These are phyloP conservation scores for Globisporangium orthogonon DNA, from an alignment of 352 stramenopile genomes.

Conservation along the genomic window DNA sequence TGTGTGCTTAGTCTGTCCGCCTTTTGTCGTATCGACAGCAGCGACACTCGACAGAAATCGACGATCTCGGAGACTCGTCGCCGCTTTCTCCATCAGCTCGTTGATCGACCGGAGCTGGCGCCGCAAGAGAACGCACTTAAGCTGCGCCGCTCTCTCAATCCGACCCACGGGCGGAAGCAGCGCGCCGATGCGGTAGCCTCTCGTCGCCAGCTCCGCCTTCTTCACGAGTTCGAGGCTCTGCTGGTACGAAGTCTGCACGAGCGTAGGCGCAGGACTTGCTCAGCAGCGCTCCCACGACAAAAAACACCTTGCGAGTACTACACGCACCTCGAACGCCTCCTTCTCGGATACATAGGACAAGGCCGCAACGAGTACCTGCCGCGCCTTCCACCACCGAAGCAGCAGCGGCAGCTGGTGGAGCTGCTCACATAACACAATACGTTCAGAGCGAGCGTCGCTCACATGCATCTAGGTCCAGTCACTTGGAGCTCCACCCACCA, in stretches of 20 bases:
- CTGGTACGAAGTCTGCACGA: conserved; percentile 19
- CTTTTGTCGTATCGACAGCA: neutral
- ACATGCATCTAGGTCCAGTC: too few species aligned
- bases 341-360: neutral
- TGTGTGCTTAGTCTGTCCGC: neutral
- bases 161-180: conserved; percentile 46
- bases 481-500: neutral
- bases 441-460: neutral
- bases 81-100: conserved; percentile 24
- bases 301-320: neutral
- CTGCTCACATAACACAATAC: neutral
- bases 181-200: conserved; percentile 40
- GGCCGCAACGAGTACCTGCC: neutral
- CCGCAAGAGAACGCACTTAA: conserved; percentile 38
- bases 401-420: conserved; percentile 10
- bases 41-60: neutral
- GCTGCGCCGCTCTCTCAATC: conserved; percentile 23
- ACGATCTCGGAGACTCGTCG: neutral
- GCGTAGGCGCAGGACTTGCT: neutral
- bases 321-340: conserved; percentile 10
- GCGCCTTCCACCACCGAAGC: neutral
- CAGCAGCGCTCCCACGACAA: neutral
- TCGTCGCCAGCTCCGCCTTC: conserved; percentile 43
- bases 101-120: conserved; percentile 35
- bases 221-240: conserved; percentile 42